Evolutionary conservation across 1,284 basidiomycete species (phyloP).

Genomic region (Vanrija pseudolonga): DNA sequence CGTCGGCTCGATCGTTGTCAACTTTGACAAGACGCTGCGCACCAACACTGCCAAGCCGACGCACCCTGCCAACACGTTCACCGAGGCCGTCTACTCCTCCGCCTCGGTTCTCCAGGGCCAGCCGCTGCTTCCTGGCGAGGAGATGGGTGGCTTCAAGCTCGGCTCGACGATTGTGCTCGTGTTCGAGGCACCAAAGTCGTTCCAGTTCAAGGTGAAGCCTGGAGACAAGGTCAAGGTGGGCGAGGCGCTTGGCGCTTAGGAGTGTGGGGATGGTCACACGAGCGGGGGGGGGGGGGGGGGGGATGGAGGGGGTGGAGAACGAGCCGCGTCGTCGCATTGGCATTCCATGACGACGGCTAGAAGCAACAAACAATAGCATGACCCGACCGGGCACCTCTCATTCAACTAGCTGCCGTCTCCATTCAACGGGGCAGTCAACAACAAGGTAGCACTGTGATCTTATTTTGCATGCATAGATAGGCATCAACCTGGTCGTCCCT

Average conservation of each 20-base stretch:
- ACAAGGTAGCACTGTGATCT: too few relatives aligned
- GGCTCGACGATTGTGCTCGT: conserved; percentile 96
- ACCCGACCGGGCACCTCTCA: too few relatives aligned
- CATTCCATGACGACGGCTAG: background rate
- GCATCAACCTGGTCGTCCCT: too few relatives aligned
- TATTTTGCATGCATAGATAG: too few relatives aligned
- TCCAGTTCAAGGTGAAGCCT: conserved; percentile 72
- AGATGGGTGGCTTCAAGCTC: conserved; percentile 96
- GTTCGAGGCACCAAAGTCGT: conserved; percentile 86
- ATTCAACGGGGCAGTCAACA: too few relatives aligned
- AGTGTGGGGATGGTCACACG: background rate
- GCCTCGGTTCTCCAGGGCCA: conserved; percentile 86
- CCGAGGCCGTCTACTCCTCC: conserved; percentile 81
- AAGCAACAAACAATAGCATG: background rate
- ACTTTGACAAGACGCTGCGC: conserved; percentile 87
- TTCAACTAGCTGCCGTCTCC: too few relatives aligned
- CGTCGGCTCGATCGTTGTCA: conserved; percentile 92
- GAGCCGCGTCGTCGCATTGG: background rate
- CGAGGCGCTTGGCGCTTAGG: conserved; percentile 53
- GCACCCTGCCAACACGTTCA: conserved; percentile 82
- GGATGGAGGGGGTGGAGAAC: background rate
- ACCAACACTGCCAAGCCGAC: conserved; percentile 70
- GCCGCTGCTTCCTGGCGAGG: conserved; percentile 79
- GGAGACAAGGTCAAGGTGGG: conserved; percentile 89
- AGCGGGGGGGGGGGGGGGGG: background rate